Evolutionary conservation across 768 basidiomycete genomes (phyloP), one percentile per base, ranked within the genome.

Genomic region (Russula emetica): DNA sequence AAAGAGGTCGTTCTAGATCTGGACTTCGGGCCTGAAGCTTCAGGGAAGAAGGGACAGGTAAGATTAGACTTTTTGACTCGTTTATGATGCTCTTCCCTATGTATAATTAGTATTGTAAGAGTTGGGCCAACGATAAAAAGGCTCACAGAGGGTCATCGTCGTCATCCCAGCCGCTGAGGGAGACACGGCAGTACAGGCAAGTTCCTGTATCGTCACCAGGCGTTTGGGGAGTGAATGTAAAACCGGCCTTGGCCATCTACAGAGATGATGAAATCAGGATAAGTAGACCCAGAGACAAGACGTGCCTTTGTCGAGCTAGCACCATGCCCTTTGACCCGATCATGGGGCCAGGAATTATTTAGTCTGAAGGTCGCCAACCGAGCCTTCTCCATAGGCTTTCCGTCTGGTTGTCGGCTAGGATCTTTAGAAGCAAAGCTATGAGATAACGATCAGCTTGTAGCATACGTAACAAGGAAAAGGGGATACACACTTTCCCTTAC

Each of bases 241-340:
- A 97, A 9, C 95, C 95, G 3, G 94, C 93, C 68, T 83, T 84
- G 0, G 94, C 90, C 83, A 98, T 87, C 94, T 94, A 67, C 18
- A 56, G 57, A 54, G 2, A 53, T 72, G 18, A 61, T 34, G 49
- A 30, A 32, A 32, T 28, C 52, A 54, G 61, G 56, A 16, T 1
- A 45, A 53, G 67, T n/a, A 14, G 52, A 6, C 34, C n/a, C 3
- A 34, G 50, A 55, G 30, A 38, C 26, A 28, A 2, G n/a, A 53
- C 67, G 6, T 64, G 87, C 92, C 78, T 86, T 89, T 72, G 79
- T 80, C 11, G 90, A 88, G 44, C 76, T 84, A n/a, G 88, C 88
- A 26, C 83, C 80, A 64, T 92, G 88, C 38, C 80, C 82, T 60
- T 76, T 80, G 47, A 74, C 75, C 13, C 73, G 69, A 71, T 92